A percentile compares a stretch with the other conserved stretches of the same genome.
phyloP scores from a whole-genome alignment of 768 basidiomycete genomes.

The Macrolepiota fuliginosa region DNA sequence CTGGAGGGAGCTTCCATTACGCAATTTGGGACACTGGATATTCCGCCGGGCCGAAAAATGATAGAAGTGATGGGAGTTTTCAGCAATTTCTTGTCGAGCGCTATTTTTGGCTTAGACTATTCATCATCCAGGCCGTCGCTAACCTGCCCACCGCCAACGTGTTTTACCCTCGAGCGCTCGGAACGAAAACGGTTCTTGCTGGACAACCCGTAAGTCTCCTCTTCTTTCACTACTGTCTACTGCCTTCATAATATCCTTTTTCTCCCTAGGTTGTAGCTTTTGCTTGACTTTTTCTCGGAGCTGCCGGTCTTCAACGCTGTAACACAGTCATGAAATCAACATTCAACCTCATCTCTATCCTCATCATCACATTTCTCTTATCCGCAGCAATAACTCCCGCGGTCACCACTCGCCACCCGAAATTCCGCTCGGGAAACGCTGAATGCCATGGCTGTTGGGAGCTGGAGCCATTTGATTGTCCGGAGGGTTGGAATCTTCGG shows the following conservation, averaged over 20 bases:
- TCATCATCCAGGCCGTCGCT: not conserved
- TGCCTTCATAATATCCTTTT: not conserved
- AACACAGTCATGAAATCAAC: not conserved
- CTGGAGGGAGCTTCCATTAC: too few relatives aligned
- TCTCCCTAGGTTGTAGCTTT: not conserved
- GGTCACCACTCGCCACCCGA: not conserved
- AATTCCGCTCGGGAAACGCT: conserved; percentile 2
- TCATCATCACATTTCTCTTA: not conserved
- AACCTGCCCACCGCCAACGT: not conserved
- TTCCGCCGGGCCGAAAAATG: not conserved
- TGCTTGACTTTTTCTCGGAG: not conserved
- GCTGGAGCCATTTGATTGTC: conserved; percentile 5
- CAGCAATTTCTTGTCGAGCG: not conserved
- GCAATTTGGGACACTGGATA: too few relatives aligned
- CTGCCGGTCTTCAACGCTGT: not conserved
- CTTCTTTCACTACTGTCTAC: not conserved
- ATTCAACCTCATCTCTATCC: not conserved
- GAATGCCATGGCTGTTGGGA: conserved; percentile 9
- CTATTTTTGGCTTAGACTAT: not conserved
- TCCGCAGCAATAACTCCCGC: not conserved
- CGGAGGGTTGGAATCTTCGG: not conserved
- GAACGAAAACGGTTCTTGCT: not conserved
- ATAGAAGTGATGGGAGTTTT: not conserved
- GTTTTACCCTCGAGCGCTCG: not conserved
- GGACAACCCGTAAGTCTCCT: not conserved